Conservation (phyloP, 768 basidiomycete species). For the Harrya chromipes region DNA sequence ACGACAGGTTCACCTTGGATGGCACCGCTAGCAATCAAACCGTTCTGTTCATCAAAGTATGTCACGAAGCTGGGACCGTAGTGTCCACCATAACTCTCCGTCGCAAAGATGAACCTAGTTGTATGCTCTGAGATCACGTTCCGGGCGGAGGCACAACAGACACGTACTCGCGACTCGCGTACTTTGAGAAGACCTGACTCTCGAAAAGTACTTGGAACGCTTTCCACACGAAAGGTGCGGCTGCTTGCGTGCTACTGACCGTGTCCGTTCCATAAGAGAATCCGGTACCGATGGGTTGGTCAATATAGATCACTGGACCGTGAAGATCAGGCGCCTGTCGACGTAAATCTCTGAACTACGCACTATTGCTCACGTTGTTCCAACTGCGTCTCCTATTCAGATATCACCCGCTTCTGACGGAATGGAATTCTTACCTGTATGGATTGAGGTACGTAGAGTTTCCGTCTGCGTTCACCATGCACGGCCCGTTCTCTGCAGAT, state of each 20-base stretch:
- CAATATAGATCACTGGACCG: conserved; percentile 60
- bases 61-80: conserved; percentile 64
- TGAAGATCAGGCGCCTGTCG: background rate
- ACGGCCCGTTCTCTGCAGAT: conserved; percentile 58
- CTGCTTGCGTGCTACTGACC: conserved; percentile 47
- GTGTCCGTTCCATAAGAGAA: conserved; percentile 58
- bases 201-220: conserved; percentile 65
- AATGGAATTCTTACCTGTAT: conserved; percentile 41
- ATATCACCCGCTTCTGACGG: background rate
- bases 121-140: background rate
- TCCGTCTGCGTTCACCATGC: conserved; percentile 53
- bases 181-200: conserved; percentile 49
- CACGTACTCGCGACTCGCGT: conserved; percentile 51
- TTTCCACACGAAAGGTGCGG: conserved; percentile 59
- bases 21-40: conserved; percentile 41
- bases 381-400: conserved; percentile 40
- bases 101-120: conserved; percentile 56
- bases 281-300: conserved; percentile 65
- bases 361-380: conserved; percentile 68
- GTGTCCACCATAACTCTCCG: conserved; percentile 68
- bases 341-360: conserved; percentile 15
- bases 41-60: conserved; percentile 62
- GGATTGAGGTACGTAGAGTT: conserved; percentile 55
- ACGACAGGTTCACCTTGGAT: conserved; percentile 49
- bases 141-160: background rate